phyloP scores from a whole-genome alignment of 2,329 filamentous ascomycete genomes.

The Penicillium sp. region DNA sequence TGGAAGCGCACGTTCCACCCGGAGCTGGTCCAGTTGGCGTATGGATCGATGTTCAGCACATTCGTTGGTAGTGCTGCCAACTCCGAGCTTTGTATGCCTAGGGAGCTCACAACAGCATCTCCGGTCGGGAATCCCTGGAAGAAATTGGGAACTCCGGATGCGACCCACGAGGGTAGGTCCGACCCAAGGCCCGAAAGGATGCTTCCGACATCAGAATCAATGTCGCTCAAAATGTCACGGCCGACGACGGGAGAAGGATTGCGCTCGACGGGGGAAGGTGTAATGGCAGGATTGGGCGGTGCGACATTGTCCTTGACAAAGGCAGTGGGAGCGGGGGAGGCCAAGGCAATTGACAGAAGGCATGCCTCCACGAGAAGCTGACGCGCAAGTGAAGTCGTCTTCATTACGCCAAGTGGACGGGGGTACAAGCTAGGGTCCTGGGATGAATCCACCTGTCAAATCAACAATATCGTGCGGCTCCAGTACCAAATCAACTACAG shows the following conservation, averaged over 20 bases:
- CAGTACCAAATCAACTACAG: not conserved
- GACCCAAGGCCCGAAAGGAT: conserved; percentile 11
- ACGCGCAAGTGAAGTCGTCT: not conserved
- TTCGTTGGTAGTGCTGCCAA: conserved; percentile 21
- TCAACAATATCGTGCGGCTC: not conserved
- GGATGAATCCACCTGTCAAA: not conserved
- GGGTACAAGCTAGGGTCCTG: not conserved
- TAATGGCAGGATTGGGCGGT: not conserved
- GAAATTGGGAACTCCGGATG: conserved; percentile 22
- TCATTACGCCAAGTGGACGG: not conserved
- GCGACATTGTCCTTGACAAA: not conserved
- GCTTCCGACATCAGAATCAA: not conserved
- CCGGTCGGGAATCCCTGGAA: conserved; percentile 24
- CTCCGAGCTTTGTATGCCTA: conserved; percentile 13
- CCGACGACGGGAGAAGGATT: not conserved
- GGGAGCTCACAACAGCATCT: conserved; percentile 21
- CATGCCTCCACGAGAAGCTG: not conserved
- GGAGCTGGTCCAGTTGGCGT: conserved; percentile 74
- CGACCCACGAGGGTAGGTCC: conserved; percentile 19
- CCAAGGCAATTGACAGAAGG: not conserved
- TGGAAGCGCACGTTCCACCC: conserved; percentile 76
- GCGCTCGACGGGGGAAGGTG: not conserved
- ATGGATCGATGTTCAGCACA: conserved; percentile 34
- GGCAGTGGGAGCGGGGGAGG: not conserved
- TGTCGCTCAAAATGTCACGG: not conserved